Percentiles rank a stretch among this genome's conserved stretches.
Conservation (phyloP, 495 filamentous ascomycete genomes). For the Evernia prunastri region DNA sequence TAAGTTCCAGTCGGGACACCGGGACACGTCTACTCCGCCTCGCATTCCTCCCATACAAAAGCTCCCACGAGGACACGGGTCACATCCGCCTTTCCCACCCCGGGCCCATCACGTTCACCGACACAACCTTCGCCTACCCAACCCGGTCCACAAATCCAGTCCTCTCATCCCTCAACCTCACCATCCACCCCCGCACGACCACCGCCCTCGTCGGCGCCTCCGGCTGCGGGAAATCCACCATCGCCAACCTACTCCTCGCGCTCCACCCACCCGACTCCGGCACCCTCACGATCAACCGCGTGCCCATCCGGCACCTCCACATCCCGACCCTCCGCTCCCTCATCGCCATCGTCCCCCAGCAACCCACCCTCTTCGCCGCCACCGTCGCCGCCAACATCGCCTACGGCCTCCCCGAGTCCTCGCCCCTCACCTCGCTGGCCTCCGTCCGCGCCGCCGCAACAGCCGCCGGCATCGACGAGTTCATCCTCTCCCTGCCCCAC, state of each 20-base stretch:
- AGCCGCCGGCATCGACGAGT: slow-evolving; percentile 71
- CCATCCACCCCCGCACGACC: slow-evolving; percentile 50
- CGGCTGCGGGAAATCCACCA: slow-evolving; percentile 84
- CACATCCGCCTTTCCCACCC: slow-evolving; percentile 39
- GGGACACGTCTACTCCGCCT: slow-evolving; percentile 71
- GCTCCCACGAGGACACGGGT: slow-evolving; percentile 58
- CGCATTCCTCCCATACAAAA: slow-evolving; percentile 47
- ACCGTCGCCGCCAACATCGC: slow-evolving; percentile 71
- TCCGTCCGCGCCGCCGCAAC: slow-evolving; percentile 55
- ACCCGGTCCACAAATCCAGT: slow-evolving; percentile 44
- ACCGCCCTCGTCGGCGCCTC: slow-evolving; percentile 77
- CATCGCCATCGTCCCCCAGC: slow-evolving; percentile 72
- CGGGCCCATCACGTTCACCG: slow-evolving; percentile 55
- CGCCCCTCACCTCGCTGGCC: slow-evolving; percentile 31
- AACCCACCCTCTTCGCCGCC: slow-evolving; percentile 67
- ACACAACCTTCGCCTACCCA: slow-evolving; percentile 65
- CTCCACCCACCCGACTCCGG: slow-evolving; percentile 48
- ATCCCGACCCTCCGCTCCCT: slow-evolving; percentile 57
- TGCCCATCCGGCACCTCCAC: slow-evolving; percentile 51
- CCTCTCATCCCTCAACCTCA: slow-evolving; percentile 55
- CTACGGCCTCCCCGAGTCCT: slow-evolving; percentile 56
- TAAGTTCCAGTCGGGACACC: slow-evolving; percentile 63
- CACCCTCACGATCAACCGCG: slow-evolving; percentile 49
- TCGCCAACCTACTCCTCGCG: slow-evolving; percentile 65
- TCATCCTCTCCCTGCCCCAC: slow-evolving; percentile 61